Percentiles rank a stretch among this genome's conserved stretches.
Conservation (phyloP, 768 basidiomycete species). For the Crassisporium funariophilum region DNA sequence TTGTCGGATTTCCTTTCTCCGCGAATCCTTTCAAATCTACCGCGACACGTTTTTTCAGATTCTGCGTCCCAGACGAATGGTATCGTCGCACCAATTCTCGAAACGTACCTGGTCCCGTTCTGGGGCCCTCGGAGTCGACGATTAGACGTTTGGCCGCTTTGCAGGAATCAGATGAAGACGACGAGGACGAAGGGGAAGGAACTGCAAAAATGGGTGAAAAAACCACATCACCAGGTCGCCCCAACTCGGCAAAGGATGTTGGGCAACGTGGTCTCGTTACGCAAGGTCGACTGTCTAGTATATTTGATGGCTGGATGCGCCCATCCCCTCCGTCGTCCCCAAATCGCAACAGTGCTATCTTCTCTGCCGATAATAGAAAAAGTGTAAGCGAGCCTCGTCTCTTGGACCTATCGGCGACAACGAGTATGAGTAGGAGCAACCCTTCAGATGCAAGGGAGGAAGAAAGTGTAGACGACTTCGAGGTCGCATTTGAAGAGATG, state of each 20-base stretch:
- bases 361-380: conserved; percentile 46
- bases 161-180: conserved; percentile 48
- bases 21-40: conserved; percentile 44
- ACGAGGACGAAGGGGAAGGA: conserved; percentile 53
- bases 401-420: conserved; percentile 47
- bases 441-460: conserved; percentile 26
- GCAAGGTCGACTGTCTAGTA: conserved; percentile 61
- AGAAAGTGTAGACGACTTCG: conserved; percentile 39
- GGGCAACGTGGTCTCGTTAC: conserved; percentile 59
- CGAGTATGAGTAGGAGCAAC: conserved; percentile 22
- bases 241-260: conserved; percentile 26
- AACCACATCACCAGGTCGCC: conserved; percentile 13
- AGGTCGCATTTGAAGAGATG: conserved; percentile 65
- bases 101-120: conserved; percentile 45
- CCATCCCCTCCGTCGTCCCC: conserved; percentile 43
- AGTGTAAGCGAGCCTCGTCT: conserved; percentile 75
- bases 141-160: conserved; percentile 50
- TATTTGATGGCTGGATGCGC: conserved; percentile 69
- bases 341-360: conserved; percentile 33
- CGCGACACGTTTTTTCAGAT: conserved; percentile 50
- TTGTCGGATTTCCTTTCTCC: conserved; percentile 41
- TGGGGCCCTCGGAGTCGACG: conserved; percentile 54
- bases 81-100: conserved; percentile 70
- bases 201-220: conserved; percentile 55
- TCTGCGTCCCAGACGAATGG: conserved; percentile 82